These are phyloP conservation scores for Epichloe sibirici DNA, from an alignment of 2,329 filamentous ascomycete genomes.

Conservation along the genomic window DNA sequence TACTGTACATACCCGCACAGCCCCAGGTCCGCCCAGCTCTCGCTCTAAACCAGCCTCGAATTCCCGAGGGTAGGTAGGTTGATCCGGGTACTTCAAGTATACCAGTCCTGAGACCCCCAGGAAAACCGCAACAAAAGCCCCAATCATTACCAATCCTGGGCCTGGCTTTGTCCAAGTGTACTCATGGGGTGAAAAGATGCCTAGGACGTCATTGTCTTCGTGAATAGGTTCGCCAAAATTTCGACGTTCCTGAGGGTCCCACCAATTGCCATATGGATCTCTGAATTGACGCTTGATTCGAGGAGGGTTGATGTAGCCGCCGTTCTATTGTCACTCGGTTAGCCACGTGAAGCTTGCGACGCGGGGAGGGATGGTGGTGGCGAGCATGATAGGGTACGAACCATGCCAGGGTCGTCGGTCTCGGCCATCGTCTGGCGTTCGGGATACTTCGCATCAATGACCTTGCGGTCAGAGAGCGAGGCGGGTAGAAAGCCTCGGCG, in stretches of 20 bases:
- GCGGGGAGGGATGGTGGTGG: neutral
- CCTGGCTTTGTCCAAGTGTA: conserved; percentile 72
- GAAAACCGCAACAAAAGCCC: conserved; percentile 51
- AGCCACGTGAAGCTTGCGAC: conserved; percentile 9
- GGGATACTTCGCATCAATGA: conserved; percentile 41
- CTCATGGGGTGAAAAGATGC: conserved; percentile 77
- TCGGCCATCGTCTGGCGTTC: conserved; percentile 37
- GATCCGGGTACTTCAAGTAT: conserved; percentile 59
- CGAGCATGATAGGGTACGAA: conserved; percentile 25
- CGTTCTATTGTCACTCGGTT: conserved; percentile 46
- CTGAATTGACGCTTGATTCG: conserved; percentile 79
- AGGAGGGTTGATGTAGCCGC: conserved; percentile 70
- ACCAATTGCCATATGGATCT: conserved; percentile 89
- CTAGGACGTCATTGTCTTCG: conserved; percentile 89
- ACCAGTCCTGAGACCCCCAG: conserved; percentile 56
- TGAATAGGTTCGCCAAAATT: conserved; percentile 96
- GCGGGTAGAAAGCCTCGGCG: conserved; percentile 45
- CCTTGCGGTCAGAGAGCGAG: conserved; percentile 31
- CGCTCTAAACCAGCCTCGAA: conserved; percentile 62
- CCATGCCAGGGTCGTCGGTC: conserved; percentile 54
- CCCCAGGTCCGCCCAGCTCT: conserved; percentile 61
- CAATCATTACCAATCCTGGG: conserved; percentile 57
- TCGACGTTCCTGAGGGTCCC: conserved; percentile 92
- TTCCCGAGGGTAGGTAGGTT: conserved; percentile 53
- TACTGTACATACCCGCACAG: conserved; percentile 45